Percentiles rank a stretch among this genome's conserved stretches.
These are phyloP conservation scores for Boletus semigastroideus DNA, from an alignment of 1,284 basidiomycete genomes.

Conservation along the genomic window DNA sequence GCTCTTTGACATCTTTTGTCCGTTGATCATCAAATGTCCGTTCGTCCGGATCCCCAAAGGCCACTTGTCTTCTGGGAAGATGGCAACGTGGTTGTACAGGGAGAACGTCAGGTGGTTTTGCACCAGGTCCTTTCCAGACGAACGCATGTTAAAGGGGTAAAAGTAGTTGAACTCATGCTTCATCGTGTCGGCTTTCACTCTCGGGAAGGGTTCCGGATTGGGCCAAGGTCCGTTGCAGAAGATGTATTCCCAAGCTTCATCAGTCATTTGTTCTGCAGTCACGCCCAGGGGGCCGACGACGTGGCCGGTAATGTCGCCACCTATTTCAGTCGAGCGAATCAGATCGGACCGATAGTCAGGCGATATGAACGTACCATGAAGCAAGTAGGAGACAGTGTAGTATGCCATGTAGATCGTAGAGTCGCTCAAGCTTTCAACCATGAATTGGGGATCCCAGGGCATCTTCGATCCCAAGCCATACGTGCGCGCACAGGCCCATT, in stretches of 20 bases:
- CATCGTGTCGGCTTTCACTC: constrained; percentile 81
- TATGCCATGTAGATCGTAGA: constrained; percentile 99
- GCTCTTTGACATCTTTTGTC: constrained; percentile 99
- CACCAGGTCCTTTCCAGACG: constrained; percentile 98
- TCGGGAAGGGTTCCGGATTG: constrained; percentile 58
- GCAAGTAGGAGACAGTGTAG: constrained; percentile 90
- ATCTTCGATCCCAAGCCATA: constrained; percentile 96
- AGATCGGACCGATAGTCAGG: not conserved
- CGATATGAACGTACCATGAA: constrained; percentile 63
- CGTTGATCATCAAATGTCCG: constrained; percentile 97
- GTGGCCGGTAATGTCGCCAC: constrained; percentile 75
- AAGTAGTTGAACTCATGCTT: constrained; percentile 96
- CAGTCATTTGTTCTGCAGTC: constrained; percentile 90
- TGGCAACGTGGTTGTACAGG: constrained; percentile 91
- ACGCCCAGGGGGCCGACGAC: constrained; percentile 84
- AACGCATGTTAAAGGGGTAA: constrained; percentile 98
- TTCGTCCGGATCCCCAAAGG: constrained; percentile 92
- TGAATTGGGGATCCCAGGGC: constrained; percentile 96
- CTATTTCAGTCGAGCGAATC: constrained; percentile 34
- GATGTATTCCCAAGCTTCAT: constrained; percentile 97
- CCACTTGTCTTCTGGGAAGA: constrained; percentile 95
- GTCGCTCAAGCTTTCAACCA: constrained; percentile 96
- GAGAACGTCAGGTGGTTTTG: constrained; percentile 96
- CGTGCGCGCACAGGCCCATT: constrained; percentile 98
- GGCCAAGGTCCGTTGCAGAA: constrained; percentile 82